Base-by-base conservation (phyloP, 2,329 filamentous ascomycete genomes). In the Biscogniauxia marginata region DNA sequence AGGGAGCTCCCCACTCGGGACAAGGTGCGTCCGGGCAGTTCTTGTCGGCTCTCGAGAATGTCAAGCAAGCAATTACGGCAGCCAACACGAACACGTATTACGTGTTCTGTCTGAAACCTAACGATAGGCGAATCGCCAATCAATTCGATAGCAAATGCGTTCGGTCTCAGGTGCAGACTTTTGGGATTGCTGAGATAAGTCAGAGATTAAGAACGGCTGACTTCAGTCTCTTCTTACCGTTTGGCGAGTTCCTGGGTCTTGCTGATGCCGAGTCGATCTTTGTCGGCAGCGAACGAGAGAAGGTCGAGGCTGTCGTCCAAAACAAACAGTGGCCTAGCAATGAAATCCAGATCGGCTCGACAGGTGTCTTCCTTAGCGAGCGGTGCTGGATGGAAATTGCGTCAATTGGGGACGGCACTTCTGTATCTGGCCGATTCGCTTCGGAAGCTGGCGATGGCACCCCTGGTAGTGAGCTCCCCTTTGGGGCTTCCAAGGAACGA, bases 91-190 rank as follows among this genome's bases (percentile, higher is more conserved):
- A 99, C 68, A 85, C 89, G 0, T 99, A 99, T 74, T 98, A 97
- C 66, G 84, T 99, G 46, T 97, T 99, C 74, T 99, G 95, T 69
- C 76, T 99, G 61, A 99, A 99, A 75, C 93, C 95, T 20, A 99
- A 99, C 65, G 95, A 99, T 71, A 85, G 95, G 52, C 87, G 95
- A 50, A 99, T 99, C 63, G 93, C 95, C 59, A 99, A 99, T 65
- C 95, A 99, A 69, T 99, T 98, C 66, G 95, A 99, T 73, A 97
- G 92, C 82, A 98, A 98, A 74, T 99, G 95, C 71, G 95, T 99
- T 20, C 87, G 95, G 3, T 90, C 90, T 9, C 95, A 99, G 71
- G 84, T 99, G 1, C 93, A 98, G 70, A 96, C 92, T 0, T 91
- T 98, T 64, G 95, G 95, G 25, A 96, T 99, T 67, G 93, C 93